These are phyloP conservation scores for Ampelomyces quisqualis DNA, from an alignment of 2,329 filamentous ascomycete species.

Conservation along the genomic window DNA sequence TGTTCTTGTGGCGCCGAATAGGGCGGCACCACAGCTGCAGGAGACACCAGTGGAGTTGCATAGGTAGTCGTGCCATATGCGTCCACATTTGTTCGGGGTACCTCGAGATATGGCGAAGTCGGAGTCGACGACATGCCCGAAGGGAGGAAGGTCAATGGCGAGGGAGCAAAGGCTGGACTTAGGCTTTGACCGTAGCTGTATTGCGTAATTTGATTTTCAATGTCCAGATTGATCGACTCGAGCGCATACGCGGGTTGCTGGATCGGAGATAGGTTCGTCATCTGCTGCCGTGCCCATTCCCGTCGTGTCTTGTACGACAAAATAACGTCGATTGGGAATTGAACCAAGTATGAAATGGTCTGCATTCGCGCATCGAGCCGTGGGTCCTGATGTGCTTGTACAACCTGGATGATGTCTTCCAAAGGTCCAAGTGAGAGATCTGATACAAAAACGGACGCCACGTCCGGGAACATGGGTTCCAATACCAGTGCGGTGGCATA, in stretches of 20 bases:
- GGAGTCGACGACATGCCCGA: slow-evolving; percentile 36
- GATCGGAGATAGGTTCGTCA: slow-evolving; percentile 33
- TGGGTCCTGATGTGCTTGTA: slow-evolving; percentile 54
- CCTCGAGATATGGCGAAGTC: slow-evolving; percentile 49
- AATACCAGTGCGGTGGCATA: slow-evolving; percentile 85
- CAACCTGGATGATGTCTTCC: slow-evolving; percentile 78
- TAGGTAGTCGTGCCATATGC: slow-evolving; percentile 35
- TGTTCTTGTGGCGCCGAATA: slow-evolving; percentile 45
- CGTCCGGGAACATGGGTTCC: slow-evolving; percentile 87
- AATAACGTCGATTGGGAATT: slow-evolving; percentile 49
- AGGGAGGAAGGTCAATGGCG: slow-evolving; percentile 46
- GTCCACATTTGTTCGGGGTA: slow-evolving; percentile 44
- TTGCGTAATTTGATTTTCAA: slow-evolving; percentile 45
- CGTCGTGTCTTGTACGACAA: slow-evolving; percentile 45
- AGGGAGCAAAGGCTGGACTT: slow-evolving; percentile 54
- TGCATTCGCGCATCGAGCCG: slow-evolving; percentile 46
- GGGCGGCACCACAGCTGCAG: slow-evolving; percentile 35
- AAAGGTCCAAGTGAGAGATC: slow-evolving; percentile 73
- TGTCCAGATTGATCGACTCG: slow-evolving; percentile 44
- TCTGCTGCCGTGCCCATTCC: slow-evolving; percentile 45
- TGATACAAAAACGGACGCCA: slow-evolving; percentile 77
- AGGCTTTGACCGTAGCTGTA: slow-evolving; percentile 48
- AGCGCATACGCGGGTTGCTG: slow-evolving; percentile 42
- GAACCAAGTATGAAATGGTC: slow-evolving; percentile 50
- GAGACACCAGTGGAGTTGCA: slow-evolving; percentile 41